Conservation (phyloP, 306 rosid genomes). For the Potentilla sterilis region DNA sequence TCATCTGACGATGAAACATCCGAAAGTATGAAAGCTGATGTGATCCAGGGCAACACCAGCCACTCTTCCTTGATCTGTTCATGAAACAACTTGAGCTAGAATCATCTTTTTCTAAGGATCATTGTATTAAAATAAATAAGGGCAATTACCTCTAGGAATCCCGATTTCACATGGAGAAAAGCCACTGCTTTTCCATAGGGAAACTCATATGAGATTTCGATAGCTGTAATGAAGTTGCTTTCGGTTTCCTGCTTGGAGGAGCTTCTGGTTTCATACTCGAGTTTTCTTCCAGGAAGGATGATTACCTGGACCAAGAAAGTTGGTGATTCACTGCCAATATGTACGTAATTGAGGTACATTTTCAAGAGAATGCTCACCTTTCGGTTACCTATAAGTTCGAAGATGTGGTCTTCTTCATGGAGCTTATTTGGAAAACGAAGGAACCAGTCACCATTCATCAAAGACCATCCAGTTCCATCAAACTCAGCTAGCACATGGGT, state of each 20-base stretch:
- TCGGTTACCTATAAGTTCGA: too few species aligned
- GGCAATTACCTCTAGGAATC: constrained; percentile 30
- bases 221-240: constrained; percentile 33
- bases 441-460: too few species aligned
- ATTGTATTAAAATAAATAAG: not conserved
- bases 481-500: too few species aligned
- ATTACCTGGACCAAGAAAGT: too few species aligned
- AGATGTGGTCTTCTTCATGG: too few species aligned
- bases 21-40: constrained; percentile 33
- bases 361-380: too few species aligned
- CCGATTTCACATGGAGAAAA: constrained; percentile 30
- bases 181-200: constrained; percentile 46
- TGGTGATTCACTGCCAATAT: too few species aligned
- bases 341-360: too few species aligned
- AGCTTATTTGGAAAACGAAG: too few species aligned
- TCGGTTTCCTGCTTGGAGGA: constrained; percentile 15
- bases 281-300: constrained; percentile 25
- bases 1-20: constrained; percentile 5
- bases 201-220: constrained; percentile 29
- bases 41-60: constrained; percentile 37
- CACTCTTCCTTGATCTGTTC: constrained; percentile 47
- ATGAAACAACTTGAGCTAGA: constrained; percentile 3
- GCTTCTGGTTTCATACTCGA: constrained; percentile 31
- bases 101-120: not conserved
- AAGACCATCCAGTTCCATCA: too few species aligned